Base-by-base conservation (phyloP, 2,329 filamentous ascomycete species). In the Neonectria sp. region DNA sequence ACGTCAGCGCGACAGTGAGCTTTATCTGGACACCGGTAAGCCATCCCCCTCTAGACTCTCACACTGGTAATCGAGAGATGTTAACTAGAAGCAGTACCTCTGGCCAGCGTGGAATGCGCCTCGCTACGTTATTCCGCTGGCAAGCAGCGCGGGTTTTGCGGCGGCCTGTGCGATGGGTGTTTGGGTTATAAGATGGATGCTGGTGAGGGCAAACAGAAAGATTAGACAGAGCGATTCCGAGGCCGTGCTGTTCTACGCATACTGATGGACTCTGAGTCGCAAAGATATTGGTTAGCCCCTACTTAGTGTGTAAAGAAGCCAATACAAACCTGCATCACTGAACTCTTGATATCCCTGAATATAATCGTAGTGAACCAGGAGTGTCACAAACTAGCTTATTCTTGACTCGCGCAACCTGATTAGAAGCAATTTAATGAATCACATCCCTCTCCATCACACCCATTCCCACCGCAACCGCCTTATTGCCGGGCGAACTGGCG, bases 121-220 rank as follows among this genome's bases (percentile, higher is more conserved):
- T 5, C 71, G 73, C 31, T 75, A 73, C 57, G 62, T 71, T 1
- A 48, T 68, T 4, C 69, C 73, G 0, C 63, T 75, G n/a, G 68
- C 68, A 3, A 71, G 67, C 24, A 75, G 73, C 13, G 71, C 69
- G 1, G 73, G 35, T 0, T 77, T 79, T 68, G 77, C 76, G 25
- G 79, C 79, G 3, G 75, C 80, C 2, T 81, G 81, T 9, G 79
- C 78, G 11, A 75, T 70, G 1, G 75, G 76, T 2, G 73, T 74
- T 0, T 78, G 76, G 76, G 60, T 68, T 0, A 67, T 78, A 67
- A 64, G 71, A 5, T 67, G 73, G 59, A 78, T 76, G 77, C 56
- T 79, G 8, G 57, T 76, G 8, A 69, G 62, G 0, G 71, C 68
- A 6, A 79, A 79, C 64, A 75, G 74, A 43, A 75, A 71, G 60